Conservation (phyloP, 202 grass and related monocot genomes). For the Carex arenaria region DNA sequence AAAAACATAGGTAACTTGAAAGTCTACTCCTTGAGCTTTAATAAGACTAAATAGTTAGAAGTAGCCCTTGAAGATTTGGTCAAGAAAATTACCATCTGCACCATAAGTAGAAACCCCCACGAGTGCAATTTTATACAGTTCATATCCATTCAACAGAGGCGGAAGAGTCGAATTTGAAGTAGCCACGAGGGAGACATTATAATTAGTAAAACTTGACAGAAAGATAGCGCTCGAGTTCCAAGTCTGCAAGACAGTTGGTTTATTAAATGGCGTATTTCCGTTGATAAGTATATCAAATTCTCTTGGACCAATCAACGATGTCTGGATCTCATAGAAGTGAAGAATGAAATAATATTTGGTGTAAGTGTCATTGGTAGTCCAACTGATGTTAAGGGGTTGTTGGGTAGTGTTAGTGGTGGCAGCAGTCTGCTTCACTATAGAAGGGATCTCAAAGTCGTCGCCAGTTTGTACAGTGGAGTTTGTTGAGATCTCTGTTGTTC, state of each 20-base stretch:
- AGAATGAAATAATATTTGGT: background rate
- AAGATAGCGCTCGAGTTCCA: background rate
- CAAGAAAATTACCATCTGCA: background rate
- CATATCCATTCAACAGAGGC: constrained; percentile 43
- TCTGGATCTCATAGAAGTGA: background rate
- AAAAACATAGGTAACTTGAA: background rate
- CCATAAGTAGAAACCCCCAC: background rate
- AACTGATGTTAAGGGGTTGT: background rate
- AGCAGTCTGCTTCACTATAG: constrained; percentile 12
- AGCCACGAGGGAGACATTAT: background rate
- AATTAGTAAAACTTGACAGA: background rate
- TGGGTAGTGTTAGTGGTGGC: background rate
- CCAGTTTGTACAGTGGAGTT: background rate
- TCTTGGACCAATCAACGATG: background rate
- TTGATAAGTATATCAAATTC: background rate
- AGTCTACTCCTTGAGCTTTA: background rate
- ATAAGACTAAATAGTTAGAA: background rate
- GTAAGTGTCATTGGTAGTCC: background rate
- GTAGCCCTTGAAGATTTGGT: background rate
- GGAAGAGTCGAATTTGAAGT: constrained; percentile 10
- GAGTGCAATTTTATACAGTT: background rate
- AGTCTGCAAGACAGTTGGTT: background rate
- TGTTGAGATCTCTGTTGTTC: background rate
- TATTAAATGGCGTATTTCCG: background rate
- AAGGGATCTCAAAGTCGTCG: background rate